These are phyloP conservation scores for Capsella bursapastoris DNA, from an alignment of 345 rosid genomes.

Conservation along the genomic window DNA sequence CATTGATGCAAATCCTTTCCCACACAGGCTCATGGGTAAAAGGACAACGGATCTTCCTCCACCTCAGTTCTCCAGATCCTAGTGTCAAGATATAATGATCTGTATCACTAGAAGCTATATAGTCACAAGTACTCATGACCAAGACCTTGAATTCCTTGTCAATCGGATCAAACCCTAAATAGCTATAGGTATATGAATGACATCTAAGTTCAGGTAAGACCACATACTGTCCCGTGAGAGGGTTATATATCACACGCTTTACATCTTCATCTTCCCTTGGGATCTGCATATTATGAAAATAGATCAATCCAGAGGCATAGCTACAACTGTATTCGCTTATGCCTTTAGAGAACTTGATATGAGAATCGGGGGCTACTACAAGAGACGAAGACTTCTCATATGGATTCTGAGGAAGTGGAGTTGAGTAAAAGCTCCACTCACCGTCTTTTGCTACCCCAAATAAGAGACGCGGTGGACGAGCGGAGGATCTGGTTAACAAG, in stretches of 20 bases:
- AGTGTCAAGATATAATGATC: neutral
- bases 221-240: neutral
- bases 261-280: neutral
- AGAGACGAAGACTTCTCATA: neutral
- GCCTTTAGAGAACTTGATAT: neutral
- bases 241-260: neutral
- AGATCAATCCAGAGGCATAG: neutral
- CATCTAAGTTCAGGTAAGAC: neutral
- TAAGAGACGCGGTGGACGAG: conserved; percentile 10
- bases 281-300: neutral
- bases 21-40: neutral
- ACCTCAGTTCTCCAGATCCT: neutral
- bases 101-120: neutral
- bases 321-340: accelerated
- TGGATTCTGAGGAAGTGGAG: neutral
- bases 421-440: neutral
- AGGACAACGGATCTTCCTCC: neutral
- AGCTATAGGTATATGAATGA: neutral
- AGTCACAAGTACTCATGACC: too few species aligned
- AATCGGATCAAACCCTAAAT: conserved; percentile 6
- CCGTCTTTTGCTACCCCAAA: neutral
- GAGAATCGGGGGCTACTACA: neutral
- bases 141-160: neutral
- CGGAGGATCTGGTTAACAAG: neutral
- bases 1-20: neutral